Percentiles rank a stretch among this genome's conserved stretches.
Conservation (phyloP, 768 basidiomycete species). For the Rhizopogon vulgaris region DNA sequence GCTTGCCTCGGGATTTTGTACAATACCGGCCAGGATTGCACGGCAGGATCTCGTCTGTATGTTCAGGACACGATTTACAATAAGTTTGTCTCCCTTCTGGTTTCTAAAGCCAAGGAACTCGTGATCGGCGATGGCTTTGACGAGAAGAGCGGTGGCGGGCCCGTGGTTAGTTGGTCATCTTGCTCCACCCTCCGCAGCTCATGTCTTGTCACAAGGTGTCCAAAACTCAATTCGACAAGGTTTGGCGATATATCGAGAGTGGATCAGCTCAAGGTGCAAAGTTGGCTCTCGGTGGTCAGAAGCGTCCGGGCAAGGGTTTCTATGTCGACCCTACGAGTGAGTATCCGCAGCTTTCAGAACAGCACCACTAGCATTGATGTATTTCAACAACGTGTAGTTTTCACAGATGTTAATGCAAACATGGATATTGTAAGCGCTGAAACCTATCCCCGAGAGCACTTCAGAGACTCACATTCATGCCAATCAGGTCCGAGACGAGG, state of each 20-base stretch:
- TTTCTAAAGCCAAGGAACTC: conserved; percentile 60
- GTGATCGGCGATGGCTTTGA: conserved; percentile 81
- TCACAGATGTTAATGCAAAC: conserved; percentile 68
- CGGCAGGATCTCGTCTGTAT: conserved; percentile 85
- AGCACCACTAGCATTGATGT: neutral
- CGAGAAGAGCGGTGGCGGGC: conserved; percentile 69
- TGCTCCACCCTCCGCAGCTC: neutral
- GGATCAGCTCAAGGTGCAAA: conserved; percentile 84
- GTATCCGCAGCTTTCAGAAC: conserved; percentile 21
- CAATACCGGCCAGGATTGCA: conserved; percentile 91
- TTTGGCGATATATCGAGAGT: conserved; percentile 83
- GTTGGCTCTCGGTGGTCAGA: conserved; percentile 71
- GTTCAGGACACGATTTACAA: conserved; percentile 88
- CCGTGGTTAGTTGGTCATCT: conserved; percentile 52
- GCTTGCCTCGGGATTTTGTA: conserved; percentile 80
- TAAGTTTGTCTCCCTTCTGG: conserved; percentile 64
- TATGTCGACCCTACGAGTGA: conserved; percentile 87
- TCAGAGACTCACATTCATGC: conserved; percentile 19
- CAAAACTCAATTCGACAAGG: conserved; percentile 76
- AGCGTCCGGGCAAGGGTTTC: conserved; percentile 72
- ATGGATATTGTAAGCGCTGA: conserved; percentile 74
- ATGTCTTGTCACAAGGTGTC: conserved; percentile 50
- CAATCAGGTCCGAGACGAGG: conserved; percentile 26
- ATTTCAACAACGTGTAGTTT: conserved; percentile 43
- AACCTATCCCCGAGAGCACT: conserved; percentile 3